Percentiles rank a stretch among this genome's conserved stretches.
phyloP scores from a whole-genome alignment of 257 asterid species.

The Avicennia marina region DNA sequence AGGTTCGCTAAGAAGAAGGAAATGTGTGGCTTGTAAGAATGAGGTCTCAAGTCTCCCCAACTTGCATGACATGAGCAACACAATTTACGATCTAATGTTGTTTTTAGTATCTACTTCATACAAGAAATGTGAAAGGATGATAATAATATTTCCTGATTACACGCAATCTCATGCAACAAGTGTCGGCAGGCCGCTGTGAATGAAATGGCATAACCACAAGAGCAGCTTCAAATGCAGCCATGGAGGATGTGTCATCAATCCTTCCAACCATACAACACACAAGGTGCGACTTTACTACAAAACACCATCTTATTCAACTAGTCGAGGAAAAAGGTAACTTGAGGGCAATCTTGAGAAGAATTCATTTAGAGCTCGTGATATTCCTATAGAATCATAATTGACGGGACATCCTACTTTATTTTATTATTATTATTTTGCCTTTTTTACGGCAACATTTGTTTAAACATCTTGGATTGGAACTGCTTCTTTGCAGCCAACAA shows the following conservation, averaged over 20 bases:
- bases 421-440: too few species aligned
- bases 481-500: too few species aligned
- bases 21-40: constrained; percentile 11
- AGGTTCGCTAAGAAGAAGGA: constrained; percentile 6
- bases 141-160: too few species aligned
- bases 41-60: constrained; percentile 43
- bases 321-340: constrained; percentile 97
- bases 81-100: too few species aligned
- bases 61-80: constrained; percentile 11
- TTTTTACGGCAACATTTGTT: too few species aligned
- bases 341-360: constrained; percentile 41
- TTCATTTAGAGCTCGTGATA: neutral
- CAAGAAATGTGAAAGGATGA: too few species aligned
- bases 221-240: constrained; percentile 92
- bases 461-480: too few species aligned
- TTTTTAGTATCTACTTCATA: too few species aligned
- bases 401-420: too few species aligned
- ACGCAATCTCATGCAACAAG: neutral
- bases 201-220: constrained; percentile 82
- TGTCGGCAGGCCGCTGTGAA: constrained; percentile 68
- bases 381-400: neutral
- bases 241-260: constrained; percentile 95
- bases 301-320: constrained; percentile 94
- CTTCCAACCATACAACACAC: constrained; percentile 86
- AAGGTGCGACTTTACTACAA: constrained; percentile 94